Base-by-base conservation (phyloP, 345 rosid species). In the Toxicodendron radicans region DNA sequence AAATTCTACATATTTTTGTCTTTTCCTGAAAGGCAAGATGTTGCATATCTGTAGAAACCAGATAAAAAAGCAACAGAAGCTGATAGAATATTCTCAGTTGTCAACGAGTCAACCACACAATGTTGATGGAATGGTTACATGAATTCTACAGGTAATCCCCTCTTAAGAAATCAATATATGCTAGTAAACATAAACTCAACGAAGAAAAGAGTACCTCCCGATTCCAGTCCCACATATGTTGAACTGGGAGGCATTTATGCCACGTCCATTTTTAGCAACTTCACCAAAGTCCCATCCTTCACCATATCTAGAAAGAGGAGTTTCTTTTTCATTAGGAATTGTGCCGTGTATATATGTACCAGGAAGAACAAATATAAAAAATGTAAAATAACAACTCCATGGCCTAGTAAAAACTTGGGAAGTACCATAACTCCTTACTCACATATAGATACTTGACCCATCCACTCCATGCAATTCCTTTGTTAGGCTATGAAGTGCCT, bases 231-330 rank as follows among this genome's bases (percentile, higher is more conserved):
- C 97, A 75, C 78, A 58, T 49, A 95, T 78, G 82, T 92, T 95
- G 77, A 82, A 85, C 71, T 92, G 99, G 1, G 94, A 84, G 65
- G 97, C 97, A 84, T 95, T 95, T 66, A 91, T 71, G 41, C 99
- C 99, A 65, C 97, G 95, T 48, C 92, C 95, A 86, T 95, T 92
- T 38, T 92, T 82, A 76, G 97, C 95, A 76, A 95, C 99, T 87
- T 95, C 99, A 81, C 99, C 99, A 72, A 92, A 95, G 85, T 95
- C 94, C 97, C 97, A 95, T 72, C 99, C 99, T 89, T 95, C 99
- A 56, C 99, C 99, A 71, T 95, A 95, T 80, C 99, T 95, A 68
- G 56, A 72, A 72, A 54, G n/a, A 72, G 53, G 24, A 79, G 77
- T 64, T 13, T 14, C 48, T 66, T 73, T 62, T 64, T 13, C 46